Conservation (phyloP, 2,329 filamentous ascomycete species). For the Fusarium kyushuense region DNA sequence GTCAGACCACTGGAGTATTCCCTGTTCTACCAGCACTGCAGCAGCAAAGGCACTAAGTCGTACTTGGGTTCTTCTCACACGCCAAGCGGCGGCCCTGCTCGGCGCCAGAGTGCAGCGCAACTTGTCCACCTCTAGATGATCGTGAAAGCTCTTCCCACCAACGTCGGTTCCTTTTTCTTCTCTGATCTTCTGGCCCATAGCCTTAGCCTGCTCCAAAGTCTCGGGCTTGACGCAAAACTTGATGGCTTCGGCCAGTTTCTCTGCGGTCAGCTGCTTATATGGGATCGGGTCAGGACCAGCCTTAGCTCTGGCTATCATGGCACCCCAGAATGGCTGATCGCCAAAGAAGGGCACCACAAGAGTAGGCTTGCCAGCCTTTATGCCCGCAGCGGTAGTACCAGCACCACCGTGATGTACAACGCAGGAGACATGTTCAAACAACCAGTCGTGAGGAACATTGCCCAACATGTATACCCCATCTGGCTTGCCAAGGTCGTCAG, state of each 20-base stretch:
- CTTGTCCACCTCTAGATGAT: conserved; percentile 74
- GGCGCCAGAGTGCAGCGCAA: conserved; percentile 78
- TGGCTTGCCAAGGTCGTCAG: conserved; percentile 75
- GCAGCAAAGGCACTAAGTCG: conserved; percentile 79
- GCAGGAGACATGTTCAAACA: conserved; percentile 83
- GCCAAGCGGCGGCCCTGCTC: conserved; percentile 78
- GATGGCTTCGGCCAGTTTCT: conserved; percentile 75
- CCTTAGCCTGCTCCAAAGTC: conserved; percentile 66
- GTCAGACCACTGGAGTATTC: conserved; percentile 74
- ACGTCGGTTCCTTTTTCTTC: conserved; percentile 73
- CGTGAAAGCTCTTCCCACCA: conserved; percentile 77
- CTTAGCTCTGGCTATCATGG: conserved; percentile 78
- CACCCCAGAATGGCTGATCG: conserved; percentile 86
- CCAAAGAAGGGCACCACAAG: conserved; percentile 89
- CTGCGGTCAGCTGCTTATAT: conserved; percentile 73
- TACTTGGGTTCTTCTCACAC: conserved; percentile 74
- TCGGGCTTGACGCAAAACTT: conserved; percentile 69
- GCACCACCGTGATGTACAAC: conserved; percentile 92
- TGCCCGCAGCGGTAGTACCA: conserved; percentile 88
- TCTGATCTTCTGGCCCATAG: conserved; percentile 73
- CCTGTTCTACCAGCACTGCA: conserved; percentile 73
- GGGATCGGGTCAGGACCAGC: conserved; percentile 79
- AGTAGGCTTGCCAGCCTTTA: conserved; percentile 82
- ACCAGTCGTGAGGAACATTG: conserved; percentile 89
- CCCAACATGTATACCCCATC: conserved; percentile 85